phyloP scores from a whole-genome alignment of 2,329 filamentous ascomycete species.

The Exophiala alcalophila region DNA sequence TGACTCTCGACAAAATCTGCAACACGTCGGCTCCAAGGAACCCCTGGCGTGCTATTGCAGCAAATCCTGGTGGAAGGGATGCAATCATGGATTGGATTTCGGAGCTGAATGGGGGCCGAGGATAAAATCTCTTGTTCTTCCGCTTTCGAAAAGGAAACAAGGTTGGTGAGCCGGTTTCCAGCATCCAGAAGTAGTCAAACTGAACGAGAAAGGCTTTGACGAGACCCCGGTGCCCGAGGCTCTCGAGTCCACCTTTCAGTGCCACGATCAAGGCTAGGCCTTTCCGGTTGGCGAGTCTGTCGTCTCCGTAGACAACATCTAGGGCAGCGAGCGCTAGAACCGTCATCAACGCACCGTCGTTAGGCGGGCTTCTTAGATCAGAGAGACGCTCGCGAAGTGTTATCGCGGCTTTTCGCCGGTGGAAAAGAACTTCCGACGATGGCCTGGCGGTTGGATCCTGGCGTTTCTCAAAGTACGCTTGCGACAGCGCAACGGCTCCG shows the following conservation, averaged over 20 bases:
- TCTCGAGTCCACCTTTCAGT: conserved; percentile 20
- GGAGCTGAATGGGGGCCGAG: conserved; percentile 12
- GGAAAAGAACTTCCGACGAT: conserved; percentile 17
- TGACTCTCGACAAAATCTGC: conserved; percentile 20
- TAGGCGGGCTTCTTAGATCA: conserved; percentile 8
- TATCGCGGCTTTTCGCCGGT: conserved; percentile 12
- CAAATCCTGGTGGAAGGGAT: conserved; percentile 11
- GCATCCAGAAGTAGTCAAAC: conserved; percentile 22
- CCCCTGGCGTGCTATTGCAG: conserved; percentile 9
- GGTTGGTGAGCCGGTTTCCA: conserved; percentile 14
- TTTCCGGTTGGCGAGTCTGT: conserved; percentile 15
- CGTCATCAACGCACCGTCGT: conserved; percentile 16
- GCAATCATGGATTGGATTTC: conserved; percentile 10
- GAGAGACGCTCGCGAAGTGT: conserved; percentile 9
- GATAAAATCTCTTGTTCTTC: conserved; percentile 10
- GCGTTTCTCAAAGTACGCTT: conserved; percentile 17
- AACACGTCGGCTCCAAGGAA: conserved; percentile 14
- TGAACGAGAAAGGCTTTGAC: conserved; percentile 19
- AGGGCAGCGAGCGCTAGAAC: conserved; percentile 18
- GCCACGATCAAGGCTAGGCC: conserved; percentile 20
- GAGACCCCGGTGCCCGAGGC: conserved; percentile 11
- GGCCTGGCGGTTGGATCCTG: conserved; percentile 4
- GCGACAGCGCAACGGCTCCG: conserved; percentile 16
- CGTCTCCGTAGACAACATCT: conserved; percentile 14
- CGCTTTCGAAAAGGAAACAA: conserved; percentile 14